A percentile compares a stretch with the other conserved stretches of the same genome.
Conservation (phyloP, 768 basidiomycete genomes). For the Boletus pseudo-olivaceus region DNA sequence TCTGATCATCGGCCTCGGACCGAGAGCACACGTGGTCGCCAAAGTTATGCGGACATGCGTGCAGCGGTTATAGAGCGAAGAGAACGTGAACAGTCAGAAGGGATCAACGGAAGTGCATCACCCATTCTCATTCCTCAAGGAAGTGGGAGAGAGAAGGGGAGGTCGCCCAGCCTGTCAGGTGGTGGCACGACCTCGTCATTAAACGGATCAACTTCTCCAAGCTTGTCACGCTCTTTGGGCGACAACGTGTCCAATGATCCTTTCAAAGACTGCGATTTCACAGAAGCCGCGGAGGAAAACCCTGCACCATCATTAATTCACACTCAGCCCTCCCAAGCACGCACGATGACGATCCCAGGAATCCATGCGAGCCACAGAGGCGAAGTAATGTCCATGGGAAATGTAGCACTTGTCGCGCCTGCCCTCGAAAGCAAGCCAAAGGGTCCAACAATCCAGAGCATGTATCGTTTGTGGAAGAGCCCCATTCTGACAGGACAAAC, state of each 20-base stretch:
- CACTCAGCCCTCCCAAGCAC: slow-evolving; percentile 69
- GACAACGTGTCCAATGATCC: slow-evolving; percentile 23
- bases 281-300: slow-evolving; percentile 28
- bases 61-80: slow-evolving; percentile 71
- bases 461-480: slow-evolving; percentile 75
- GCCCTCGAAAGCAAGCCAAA: slow-evolving; percentile 37
- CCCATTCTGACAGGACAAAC: slow-evolving; percentile 36
- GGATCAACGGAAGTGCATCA: slow-evolving; percentile 18
- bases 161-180: slow-evolving; percentile 27
- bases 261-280: slow-evolving; percentile 32
- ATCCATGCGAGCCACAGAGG: slow-evolving; percentile 84
- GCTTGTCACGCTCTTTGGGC: slow-evolving; percentile 35
- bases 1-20: slow-evolving; percentile 34
- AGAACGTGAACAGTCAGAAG: slow-evolving; percentile 39
- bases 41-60: slow-evolving; percentile 70
- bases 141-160: slow-evolving; percentile 21
- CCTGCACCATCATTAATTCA: slow-evolving; percentile 52
- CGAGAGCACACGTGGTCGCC: slow-evolving; percentile 42
- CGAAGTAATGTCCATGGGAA: slow-evolving; percentile 83
- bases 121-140: slow-evolving; percentile 36
- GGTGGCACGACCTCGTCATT: slow-evolving; percentile 25
- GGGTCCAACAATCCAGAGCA: slow-evolving; percentile 58
- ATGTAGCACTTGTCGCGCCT: slow-evolving; percentile 50
- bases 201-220: slow-evolving; percentile 24
- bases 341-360: slow-evolving; percentile 83